phyloP scores from a whole-genome alignment of 257 asterid genomes.

The Solanum gandarillasii region DNA sequence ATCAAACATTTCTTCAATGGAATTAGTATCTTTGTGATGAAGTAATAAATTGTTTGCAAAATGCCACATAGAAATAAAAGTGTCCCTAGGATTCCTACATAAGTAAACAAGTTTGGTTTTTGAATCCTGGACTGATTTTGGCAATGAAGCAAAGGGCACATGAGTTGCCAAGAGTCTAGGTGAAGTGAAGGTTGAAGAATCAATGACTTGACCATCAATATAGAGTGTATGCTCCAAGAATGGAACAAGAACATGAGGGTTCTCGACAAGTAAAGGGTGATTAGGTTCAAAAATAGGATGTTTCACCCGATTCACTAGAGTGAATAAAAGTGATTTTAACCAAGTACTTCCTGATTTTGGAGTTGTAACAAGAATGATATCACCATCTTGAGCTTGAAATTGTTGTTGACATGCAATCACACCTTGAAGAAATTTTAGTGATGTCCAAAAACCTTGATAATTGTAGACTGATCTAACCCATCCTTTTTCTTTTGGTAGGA shows the following conservation, averaged over 20 bases:
- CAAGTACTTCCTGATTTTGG: neutral
- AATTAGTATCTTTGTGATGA: neutral
- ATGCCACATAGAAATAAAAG: neutral
- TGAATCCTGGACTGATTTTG: neutral
- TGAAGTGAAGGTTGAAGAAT: neutral
- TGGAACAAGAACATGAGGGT: neutral
- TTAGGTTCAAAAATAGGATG: neutral
- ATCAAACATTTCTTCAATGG: neutral
- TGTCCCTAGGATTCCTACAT: neutral
- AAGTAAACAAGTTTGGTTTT: neutral
- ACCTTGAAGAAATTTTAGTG: neutral
- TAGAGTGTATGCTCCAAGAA: neutral
- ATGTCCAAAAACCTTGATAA: neutral
- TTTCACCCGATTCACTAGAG: neutral
- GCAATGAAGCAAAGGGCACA: neutral
- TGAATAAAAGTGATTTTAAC: neutral
- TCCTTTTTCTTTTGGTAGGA: neutral
- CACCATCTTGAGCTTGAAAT: neutral
- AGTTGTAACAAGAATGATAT: neutral
- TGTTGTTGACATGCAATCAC: neutral
- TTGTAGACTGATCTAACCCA: neutral
- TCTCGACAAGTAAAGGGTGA: neutral
- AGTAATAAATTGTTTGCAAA: neutral
- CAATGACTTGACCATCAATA: neutral
- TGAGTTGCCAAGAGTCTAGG: neutral